These are phyloP conservation scores for Dendrothele bispora DNA, from an alignment of 768 basidiomycete genomes.

Conservation along the genomic window DNA sequence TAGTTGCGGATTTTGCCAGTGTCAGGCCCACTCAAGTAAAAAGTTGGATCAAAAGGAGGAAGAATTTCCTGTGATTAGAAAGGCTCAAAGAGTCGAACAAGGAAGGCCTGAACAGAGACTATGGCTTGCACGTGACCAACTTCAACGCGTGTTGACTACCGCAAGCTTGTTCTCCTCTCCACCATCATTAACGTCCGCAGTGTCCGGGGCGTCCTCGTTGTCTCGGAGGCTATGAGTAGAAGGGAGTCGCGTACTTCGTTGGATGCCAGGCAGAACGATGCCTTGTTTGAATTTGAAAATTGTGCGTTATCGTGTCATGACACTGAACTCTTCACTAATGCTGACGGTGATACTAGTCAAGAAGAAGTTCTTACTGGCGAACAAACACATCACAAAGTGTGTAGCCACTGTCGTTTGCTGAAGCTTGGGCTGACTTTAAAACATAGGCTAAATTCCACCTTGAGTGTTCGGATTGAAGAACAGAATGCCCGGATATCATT, in stretches of 20 bases:
- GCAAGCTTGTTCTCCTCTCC: background rate
- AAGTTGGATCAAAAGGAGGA: too few relatives aligned
- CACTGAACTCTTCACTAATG: slow-evolving; percentile 19
- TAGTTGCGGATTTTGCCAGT: too few relatives aligned
- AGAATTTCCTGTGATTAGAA: too few relatives aligned
- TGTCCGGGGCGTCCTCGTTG: background rate
- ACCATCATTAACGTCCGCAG: background rate
- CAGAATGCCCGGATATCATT: slow-evolving; percentile 79
- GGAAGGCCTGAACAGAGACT: background rate
- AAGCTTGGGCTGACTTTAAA: slow-evolving; percentile 7
- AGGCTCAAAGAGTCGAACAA: too few relatives aligned
- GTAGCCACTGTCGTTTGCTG: slow-evolving; percentile 14
- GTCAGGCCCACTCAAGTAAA: too few relatives aligned
- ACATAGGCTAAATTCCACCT: slow-evolving; percentile 79
- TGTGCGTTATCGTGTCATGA: slow-evolving; percentile 50
- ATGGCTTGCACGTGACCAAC: background rate
- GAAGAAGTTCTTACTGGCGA: slow-evolving; percentile 89
- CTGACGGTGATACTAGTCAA: slow-evolving; percentile 56
- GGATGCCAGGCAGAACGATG: slow-evolving; percentile 71
- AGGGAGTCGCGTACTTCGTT: slow-evolving; percentile 65
- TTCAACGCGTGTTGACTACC: background rate
- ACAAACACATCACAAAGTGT: slow-evolving; percentile 90
- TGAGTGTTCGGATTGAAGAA: slow-evolving; percentile 83
- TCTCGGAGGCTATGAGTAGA: slow-evolving; percentile 48
- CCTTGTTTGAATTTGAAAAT: slow-evolving; percentile 81